These are phyloP conservation scores for Microbotryum intermedium DNA, from an alignment of 1,284 basidiomycete genomes.

Conservation along the genomic window DNA sequence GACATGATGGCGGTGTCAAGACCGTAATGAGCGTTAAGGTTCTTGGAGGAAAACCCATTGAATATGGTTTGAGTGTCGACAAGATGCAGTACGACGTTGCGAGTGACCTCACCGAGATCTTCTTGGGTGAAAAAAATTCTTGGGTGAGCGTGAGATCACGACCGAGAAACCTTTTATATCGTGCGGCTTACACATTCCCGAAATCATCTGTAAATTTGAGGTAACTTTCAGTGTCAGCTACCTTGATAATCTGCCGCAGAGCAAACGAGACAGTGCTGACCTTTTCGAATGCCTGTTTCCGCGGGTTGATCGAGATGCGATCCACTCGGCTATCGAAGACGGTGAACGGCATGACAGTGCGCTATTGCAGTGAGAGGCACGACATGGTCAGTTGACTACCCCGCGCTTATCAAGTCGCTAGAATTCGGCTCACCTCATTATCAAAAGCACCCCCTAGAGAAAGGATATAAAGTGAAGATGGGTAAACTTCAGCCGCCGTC, in stretches of 20 bases:
- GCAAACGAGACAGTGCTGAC: not conserved
- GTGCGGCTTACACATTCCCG: conserved; percentile 67
- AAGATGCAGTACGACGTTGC: conserved; percentile 74
- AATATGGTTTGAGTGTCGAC: conserved; percentile 70
- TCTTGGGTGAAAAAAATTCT: not conserved
- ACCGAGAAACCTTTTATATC: not conserved
- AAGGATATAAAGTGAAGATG: not conserved
- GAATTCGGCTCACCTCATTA: conserved; percentile 56
- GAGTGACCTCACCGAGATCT: conserved; percentile 84
- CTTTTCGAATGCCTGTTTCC: conserved; percentile 92
- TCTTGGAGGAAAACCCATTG: conserved; percentile 60
- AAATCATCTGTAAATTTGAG: conserved; percentile 56
- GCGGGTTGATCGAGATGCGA: conserved; percentile 85
- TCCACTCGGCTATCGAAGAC: conserved; percentile 91
- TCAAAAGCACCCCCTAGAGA: conserved; percentile 68
- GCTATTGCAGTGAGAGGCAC: conserved; percentile 43
- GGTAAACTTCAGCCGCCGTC: not conserved
- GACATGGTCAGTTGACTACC: not conserved
- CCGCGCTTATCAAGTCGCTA: too few species aligned
- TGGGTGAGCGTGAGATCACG: not conserved
- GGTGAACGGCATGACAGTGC: conserved; percentile 77
- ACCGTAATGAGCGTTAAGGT: conserved; percentile 82
- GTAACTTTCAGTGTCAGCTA: not conserved
- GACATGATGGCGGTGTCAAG: conserved; percentile 91
- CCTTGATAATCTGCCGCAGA: not conserved